phyloP scores from a whole-genome alignment of 139 green algal species.

The Edaphochlamys debaryana region DNA sequence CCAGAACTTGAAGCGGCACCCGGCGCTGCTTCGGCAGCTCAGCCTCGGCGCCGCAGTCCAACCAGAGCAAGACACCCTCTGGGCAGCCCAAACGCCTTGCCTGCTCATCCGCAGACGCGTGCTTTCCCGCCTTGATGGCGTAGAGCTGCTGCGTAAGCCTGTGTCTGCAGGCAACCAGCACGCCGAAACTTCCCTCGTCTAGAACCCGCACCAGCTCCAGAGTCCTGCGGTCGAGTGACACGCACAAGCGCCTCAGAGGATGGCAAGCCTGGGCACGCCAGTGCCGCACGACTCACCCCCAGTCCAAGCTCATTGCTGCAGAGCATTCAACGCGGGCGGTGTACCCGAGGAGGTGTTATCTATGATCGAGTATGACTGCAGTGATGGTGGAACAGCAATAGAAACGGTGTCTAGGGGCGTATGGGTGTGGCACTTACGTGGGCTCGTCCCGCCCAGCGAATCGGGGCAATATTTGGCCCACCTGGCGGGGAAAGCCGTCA shows the following conservation, averaged over 20 bases:
- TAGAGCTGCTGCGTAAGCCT: neutral
- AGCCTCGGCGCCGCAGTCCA: neutral
- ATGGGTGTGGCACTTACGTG: too few species aligned
- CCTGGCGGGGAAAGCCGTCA: too few species aligned
- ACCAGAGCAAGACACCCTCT: neutral
- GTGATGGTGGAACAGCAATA: too few species aligned
- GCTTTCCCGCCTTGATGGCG: neutral
- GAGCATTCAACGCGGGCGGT: too few species aligned
- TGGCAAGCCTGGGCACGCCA: too few species aligned
- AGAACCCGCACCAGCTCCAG: neutral
- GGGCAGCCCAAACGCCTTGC: neutral
- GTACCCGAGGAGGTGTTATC: too few species aligned
- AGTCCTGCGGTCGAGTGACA: neutral
- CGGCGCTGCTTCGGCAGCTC: neutral
- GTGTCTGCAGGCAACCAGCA: neutral
- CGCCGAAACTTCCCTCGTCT: neutral
- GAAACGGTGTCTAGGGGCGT: too few species aligned
- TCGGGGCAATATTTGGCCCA: too few species aligned
- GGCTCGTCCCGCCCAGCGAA: too few species aligned
- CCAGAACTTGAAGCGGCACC: neutral
- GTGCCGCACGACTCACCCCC: neutral
- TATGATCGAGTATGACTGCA: too few species aligned
- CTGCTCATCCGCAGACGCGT: neutral
- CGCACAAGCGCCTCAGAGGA: neutral
- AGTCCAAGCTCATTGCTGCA: too few species aligned